Conservation (phyloP, 2,329 filamentous ascomycete genomes). For the Xylaria sp. region DNA sequence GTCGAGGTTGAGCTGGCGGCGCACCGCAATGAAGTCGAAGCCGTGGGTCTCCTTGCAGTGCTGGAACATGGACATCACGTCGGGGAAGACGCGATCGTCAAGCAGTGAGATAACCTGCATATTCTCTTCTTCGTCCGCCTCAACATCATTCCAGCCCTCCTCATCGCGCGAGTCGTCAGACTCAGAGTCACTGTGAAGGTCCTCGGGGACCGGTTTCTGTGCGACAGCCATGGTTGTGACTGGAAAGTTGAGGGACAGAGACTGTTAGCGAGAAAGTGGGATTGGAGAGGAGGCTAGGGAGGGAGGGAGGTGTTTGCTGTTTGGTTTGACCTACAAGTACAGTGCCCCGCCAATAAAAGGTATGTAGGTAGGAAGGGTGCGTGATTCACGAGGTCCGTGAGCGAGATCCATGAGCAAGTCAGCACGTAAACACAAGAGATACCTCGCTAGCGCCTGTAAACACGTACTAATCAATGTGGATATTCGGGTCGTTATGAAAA, state of each 20-base stretch:
- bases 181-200: slow-evolving; percentile 33
- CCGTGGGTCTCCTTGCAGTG: slow-evolving; percentile 61
- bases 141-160: slow-evolving; percentile 50
- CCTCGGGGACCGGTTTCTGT: slow-evolving; percentile 4
- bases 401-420: too few species aligned
- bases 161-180: slow-evolving; percentile 37
- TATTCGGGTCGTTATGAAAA: not conserved
- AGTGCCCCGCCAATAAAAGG: slow-evolving; percentile 6
- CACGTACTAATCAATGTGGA: not conserved
- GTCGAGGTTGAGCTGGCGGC: slow-evolving; percentile 57
- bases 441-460: too few species aligned
- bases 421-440: too few species aligned
- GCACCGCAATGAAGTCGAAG: slow-evolving; percentile 61
- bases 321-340: not conserved
- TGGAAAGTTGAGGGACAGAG: not conserved
- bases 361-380: too few species aligned
- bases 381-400: too few species aligned
- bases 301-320: not conserved
- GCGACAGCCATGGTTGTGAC: slow-evolving; percentile 14
- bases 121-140: slow-evolving; percentile 55
- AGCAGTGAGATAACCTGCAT: slow-evolving; percentile 63
- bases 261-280: too few species aligned
- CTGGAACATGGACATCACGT: slow-evolving; percentile 59
- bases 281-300: not conserved
- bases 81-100: slow-evolving; percentile 59